Evolutionary conservation across 1,139 yeast species (phyloP).

Genomic region (Scheffersomyces stambukii): DNA sequence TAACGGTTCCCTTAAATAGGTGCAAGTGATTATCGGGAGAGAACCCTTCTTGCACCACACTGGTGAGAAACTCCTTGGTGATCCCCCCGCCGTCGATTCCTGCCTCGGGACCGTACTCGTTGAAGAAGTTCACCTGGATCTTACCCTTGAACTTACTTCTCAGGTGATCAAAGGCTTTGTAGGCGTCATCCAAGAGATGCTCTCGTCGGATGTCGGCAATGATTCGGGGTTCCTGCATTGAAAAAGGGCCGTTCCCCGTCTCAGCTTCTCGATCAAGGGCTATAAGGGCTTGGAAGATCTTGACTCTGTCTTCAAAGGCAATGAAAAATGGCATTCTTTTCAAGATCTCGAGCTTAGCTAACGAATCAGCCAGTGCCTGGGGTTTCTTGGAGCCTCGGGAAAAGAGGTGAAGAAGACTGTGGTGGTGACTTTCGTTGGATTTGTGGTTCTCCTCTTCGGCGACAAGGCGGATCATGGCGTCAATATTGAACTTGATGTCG

Average conservation of each 20-base stretch:
- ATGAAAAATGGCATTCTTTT: constrained; percentile 73
- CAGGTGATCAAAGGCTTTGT: constrained; percentile 42
- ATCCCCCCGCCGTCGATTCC: constrained; percentile 98
- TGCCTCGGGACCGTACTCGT: constrained; percentile 67
- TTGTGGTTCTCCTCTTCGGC: constrained; percentile 37
- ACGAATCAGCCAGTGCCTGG: constrained; percentile 2
- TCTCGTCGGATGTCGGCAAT: constrained; percentile 66
- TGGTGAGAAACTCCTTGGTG: constrained; percentile 83
- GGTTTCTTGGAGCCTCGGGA: constrained; percentile 2
- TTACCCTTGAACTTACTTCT: constrained; percentile 51
- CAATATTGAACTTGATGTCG: constrained; percentile 23
- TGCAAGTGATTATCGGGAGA: constrained; percentile 36
- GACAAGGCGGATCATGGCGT: constrained; percentile 27
- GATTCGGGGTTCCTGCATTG: constrained; percentile 17
- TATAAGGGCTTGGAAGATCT: constrained; percentile 63
- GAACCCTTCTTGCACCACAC: constrained; percentile 70
- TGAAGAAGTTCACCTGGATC: constrained; percentile 62
- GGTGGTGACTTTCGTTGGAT: background rate
- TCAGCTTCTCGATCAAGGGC: constrained; percentile 39
- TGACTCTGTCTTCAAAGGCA: constrained; percentile 70
- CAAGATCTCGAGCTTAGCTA: constrained; percentile 43
- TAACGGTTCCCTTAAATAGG: constrained; percentile 45
- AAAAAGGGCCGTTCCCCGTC: background rate
- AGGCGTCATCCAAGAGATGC: constrained; percentile 70
- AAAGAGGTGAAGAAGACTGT: background rate